Evolutionary conservation across 2,329 filamentous ascomycete species (phyloP).

Genomic region (Periconia sp.): DNA sequence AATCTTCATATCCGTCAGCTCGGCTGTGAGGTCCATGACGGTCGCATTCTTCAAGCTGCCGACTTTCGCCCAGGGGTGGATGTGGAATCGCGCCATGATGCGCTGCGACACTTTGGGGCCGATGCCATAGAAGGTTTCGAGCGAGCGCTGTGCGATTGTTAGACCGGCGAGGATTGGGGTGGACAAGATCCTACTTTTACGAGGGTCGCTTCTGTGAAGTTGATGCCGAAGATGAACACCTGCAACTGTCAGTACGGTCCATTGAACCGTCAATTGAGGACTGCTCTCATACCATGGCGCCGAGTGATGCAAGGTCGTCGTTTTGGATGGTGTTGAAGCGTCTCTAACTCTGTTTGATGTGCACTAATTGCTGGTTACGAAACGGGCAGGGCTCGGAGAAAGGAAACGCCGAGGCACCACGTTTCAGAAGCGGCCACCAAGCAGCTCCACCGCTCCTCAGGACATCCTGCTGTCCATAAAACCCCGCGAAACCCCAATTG

Average conservation of each 20-base stretch:
- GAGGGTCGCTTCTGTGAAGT: conserved; percentile 82
- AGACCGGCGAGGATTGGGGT: conserved; percentile 28
- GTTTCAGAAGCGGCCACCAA: conserved; percentile 34
- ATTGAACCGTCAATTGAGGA: conserved; percentile 4
- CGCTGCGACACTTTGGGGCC: conserved; percentile 59
- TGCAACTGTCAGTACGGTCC: conserved; percentile 42
- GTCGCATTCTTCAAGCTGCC: conserved; percentile 77
- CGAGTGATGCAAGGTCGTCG: conserved; percentile 19
- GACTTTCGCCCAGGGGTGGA: conserved; percentile 82
- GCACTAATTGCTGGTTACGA: conserved; percentile 14
- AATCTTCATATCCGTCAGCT: conserved; percentile 89
- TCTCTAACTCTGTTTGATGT: conserved; percentile 17
- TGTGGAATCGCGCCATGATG: conserved; percentile 87
- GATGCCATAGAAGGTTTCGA: conserved; percentile 56
- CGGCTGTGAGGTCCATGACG: conserved; percentile 79
- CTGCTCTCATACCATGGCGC: conserved; percentile 35
- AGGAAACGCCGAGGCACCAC: conserved; percentile 34
- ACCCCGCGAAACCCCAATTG: conserved; percentile 27
- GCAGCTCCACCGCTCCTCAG: conserved; percentile 17
- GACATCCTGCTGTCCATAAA: conserved; percentile 29
- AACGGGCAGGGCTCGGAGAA: conserved; percentile 22
- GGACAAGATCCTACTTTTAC: conserved; percentile 68
- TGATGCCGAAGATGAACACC: conserved; percentile 87
- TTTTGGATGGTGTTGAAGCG: conserved; percentile 21
- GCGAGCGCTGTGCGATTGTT: conserved; percentile 62